Evolutionary conservation across 805 yeast genomes (phyloP).

Genomic region (Tetrapisispora nanseiensis): DNA sequence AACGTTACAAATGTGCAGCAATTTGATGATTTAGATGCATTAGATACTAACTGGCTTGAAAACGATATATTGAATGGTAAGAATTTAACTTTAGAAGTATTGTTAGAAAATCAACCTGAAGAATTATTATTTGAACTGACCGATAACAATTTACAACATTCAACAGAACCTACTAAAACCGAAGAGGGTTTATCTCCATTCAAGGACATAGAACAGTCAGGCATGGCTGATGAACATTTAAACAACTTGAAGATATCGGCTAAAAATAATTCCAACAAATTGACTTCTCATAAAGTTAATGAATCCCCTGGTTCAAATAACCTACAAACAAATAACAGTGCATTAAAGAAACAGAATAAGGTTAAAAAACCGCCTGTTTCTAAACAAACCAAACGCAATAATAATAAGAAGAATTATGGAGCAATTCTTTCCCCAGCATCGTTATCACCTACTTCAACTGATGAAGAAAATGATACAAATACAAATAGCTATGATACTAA

Average conservation of each 20-base stretch:
- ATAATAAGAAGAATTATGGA: not conserved
- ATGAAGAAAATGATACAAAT: conserved; percentile 6
- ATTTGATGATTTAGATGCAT: conserved; percentile 2
- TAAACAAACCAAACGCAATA: not conserved
- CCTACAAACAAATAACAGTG: not conserved
- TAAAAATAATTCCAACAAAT: not conserved
- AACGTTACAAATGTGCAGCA: not conserved
- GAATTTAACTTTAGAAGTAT: conserved; percentile 18
- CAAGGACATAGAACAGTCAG: not conserved
- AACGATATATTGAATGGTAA: conserved; percentile 12
- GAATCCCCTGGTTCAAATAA: not conserved
- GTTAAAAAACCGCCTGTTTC: not conserved
- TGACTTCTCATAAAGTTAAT: not conserved
- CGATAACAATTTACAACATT: not conserved
- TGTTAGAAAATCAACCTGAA: conserved; percentile 11
- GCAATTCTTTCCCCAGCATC: conserved; percentile 29
- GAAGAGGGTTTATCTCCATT: not conserved
- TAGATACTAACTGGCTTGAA: conserved; percentile 5
- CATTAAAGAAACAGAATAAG: not conserved
- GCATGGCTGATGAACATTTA: not conserved
- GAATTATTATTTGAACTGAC: conserved; percentile 10
- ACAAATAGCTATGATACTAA: conserved; percentile 1
- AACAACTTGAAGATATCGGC: not conserved
- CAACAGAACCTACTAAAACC: not conserved
- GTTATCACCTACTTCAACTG: conserved; percentile 25